phyloP scores from a whole-genome alignment of 2,329 filamentous ascomycete genomes.

The Paecilomyces sp. region DNA sequence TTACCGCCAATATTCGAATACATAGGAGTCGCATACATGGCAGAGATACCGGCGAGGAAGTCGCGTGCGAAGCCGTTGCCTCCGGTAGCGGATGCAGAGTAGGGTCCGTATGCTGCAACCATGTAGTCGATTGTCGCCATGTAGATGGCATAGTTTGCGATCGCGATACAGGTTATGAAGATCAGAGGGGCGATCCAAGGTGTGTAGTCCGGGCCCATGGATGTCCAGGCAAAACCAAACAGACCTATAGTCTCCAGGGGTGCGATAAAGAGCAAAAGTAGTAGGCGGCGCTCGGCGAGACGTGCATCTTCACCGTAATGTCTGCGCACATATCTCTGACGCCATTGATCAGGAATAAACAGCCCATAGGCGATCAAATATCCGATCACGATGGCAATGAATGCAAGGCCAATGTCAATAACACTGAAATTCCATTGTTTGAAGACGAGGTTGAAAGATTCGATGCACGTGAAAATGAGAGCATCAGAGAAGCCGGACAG shows the following conservation, averaged over 20 bases:
- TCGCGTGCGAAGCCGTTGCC: slow-evolving; percentile 63
- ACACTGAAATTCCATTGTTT: slow-evolving; percentile 51
- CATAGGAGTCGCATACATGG: slow-evolving; percentile 50
- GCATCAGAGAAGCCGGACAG: slow-evolving; percentile 59
- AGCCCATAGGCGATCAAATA: slow-evolving; percentile 54
- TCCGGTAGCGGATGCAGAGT: slow-evolving; percentile 59
- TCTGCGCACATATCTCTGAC: slow-evolving; percentile 24
- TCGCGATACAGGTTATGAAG: slow-evolving; percentile 52
- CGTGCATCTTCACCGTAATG: slow-evolving; percentile 29
- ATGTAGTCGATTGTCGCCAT: slow-evolving; percentile 63
- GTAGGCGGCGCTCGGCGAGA: slow-evolving; percentile 46
- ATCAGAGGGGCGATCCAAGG: slow-evolving; percentile 59
- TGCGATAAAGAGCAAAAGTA: slow-evolving; percentile 53
- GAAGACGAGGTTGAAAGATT: slow-evolving; percentile 55
- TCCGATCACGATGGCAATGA: slow-evolving; percentile 51
- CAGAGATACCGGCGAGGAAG: slow-evolving; percentile 56
- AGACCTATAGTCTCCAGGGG: slow-evolving; percentile 53
- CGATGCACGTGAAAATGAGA: slow-evolving; percentile 60
- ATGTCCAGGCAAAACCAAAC: slow-evolving; percentile 57
- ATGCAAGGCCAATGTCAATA: slow-evolving; percentile 43
- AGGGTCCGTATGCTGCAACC: slow-evolving; percentile 60
- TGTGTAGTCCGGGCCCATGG: slow-evolving; percentile 43
- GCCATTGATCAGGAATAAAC: slow-evolving; percentile 47
- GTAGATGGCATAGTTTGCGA: slow-evolving; percentile 58
- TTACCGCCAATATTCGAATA: slow-evolving; percentile 46